These are phyloP conservation scores for Allantophomopsis cytisporea DNA, from an alignment of 2,329 filamentous ascomycete species.

Conservation along the genomic window DNA sequence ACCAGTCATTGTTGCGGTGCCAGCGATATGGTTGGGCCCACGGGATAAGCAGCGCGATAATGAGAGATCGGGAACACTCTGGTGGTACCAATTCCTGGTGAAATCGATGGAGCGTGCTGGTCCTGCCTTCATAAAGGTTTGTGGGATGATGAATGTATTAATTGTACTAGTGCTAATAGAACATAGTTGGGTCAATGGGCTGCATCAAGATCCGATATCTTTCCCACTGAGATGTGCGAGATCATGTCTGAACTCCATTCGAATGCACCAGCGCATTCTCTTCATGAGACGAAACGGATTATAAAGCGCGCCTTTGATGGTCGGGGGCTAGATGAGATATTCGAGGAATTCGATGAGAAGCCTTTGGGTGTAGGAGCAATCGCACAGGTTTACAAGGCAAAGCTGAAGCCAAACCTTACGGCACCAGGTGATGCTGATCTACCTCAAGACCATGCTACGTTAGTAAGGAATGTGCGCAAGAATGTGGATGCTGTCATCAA, in stretches of 20 bases:
- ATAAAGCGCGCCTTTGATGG: constrained; percentile 74
- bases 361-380: constrained; percentile 92
- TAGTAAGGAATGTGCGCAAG: constrained; percentile 58
- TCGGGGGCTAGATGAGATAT: constrained; percentile 75
- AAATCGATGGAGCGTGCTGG: constrained; percentile 83
- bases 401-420: constrained; percentile 67
- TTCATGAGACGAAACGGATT: constrained; percentile 65
- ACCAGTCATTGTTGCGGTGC: constrained; percentile 71
- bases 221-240: constrained; percentile 80
- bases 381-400: constrained; percentile 94
- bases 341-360: constrained; percentile 84
- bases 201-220: constrained; percentile 90
- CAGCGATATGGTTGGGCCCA: constrained; percentile 66
- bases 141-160: constrained; percentile 4
- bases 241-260: constrained; percentile 94
- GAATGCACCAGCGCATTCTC: constrained; percentile 81
- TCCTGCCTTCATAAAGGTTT: constrained; percentile 90
- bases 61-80: constrained; percentile 70
- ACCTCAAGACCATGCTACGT: constrained; percentile 32
- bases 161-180: constrained; percentile 7
- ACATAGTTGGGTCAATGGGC: constrained; percentile 88
- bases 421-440: constrained; percentile 44
- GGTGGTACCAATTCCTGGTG: constrained; percentile 91
- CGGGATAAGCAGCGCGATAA: constrained; percentile 51
- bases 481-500: constrained; percentile 83